Base-by-base conservation (phyloP, 2,329 filamentous ascomycete species). In the Diaporthe amygdali region DNA sequence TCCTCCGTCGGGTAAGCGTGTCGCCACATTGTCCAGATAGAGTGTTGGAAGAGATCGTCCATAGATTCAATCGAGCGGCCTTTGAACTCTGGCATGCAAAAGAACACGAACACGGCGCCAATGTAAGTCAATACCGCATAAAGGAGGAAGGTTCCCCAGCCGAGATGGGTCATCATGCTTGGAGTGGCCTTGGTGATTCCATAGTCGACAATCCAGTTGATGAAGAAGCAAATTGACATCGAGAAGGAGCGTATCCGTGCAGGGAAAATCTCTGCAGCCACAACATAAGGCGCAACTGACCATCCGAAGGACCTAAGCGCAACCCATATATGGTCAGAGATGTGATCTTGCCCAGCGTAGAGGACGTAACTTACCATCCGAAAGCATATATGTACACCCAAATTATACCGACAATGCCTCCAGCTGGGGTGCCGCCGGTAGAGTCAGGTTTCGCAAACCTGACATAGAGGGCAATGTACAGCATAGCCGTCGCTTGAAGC, bases 41-140 rank as follows among this genome's bases (percentile, higher is more conserved):
- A 78, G 49, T 78, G 72, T 64, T 77, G 72, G 71, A 88, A 88
- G 22, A 88, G 78, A 12, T 81, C 80, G 70, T 88, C 85, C 80
- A 87, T 86, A 30, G 81, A 83, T 73, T 88, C 86, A 20, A 88
- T 81, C 17, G 81, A 82, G 27, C 85, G 78, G 66, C 85, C 85
- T 74, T 87, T 87, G 20, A 85, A 85, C 76, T 88, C 85, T 0
- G 86, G 85, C 34, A 87, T 77, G 68, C 84, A 83, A 77, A 86
- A 84, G 75, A 80, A 87, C 17, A 74, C 66, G 68, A 71, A 74
- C 1, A 81, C 73, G 5, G 78, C 77, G 10, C 80, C 80, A 14
- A 76, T 73, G 67, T 82, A 82, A 3, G 80, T 82, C 32, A 82
- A 70, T 61, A 79, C 75, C 0, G 79, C 74, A 63, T 81, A 82